Conservation (phyloP, 768 basidiomycete species). For the Galerina marginata region DNA sequence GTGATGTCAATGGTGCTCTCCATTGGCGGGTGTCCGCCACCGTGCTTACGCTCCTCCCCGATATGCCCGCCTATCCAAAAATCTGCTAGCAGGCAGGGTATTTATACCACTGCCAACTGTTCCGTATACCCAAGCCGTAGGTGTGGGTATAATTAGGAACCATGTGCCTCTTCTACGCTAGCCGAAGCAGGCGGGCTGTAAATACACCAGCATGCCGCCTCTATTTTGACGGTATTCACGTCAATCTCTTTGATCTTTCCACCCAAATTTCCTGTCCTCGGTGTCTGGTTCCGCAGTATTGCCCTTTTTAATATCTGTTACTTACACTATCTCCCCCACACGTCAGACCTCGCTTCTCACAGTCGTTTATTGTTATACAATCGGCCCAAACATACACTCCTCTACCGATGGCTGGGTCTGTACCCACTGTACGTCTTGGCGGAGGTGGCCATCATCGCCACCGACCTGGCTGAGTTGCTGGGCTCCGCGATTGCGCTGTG, state of each 20-base stretch:
- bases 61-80: neutral
- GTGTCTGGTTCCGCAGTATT: slow-evolving; percentile 13
- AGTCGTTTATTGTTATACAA: slow-evolving; percentile 70
- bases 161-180: slow-evolving; percentile 4
- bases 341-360: slow-evolving; percentile 56
- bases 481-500: slow-evolving; percentile 83
- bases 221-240: neutral
- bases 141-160: slow-evolving; percentile 21
- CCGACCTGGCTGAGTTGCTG: slow-evolving; percentile 82
- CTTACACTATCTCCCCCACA: slow-evolving; percentile 13
- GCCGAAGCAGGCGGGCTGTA: neutral
- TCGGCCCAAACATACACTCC: slow-evolving; percentile 59
- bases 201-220: slow-evolving; percentile 5
- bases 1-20: neutral
- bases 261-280: neutral
- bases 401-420: slow-evolving; percentile 62
- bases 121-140: slow-evolving; percentile 9
- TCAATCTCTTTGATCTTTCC: slow-evolving; percentile 2
- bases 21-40: too few species aligned
- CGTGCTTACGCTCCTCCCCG: neutral
- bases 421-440: slow-evolving; percentile 70
- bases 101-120: too few species aligned
- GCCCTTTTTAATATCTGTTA: slow-evolving; percentile 7
- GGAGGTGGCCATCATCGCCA: slow-evolving; percentile 77
- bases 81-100: too few species aligned